Evolutionary conservation across 352 stramenopile species (phyloP).

Genomic region (Peronospora tabacina): DNA sequence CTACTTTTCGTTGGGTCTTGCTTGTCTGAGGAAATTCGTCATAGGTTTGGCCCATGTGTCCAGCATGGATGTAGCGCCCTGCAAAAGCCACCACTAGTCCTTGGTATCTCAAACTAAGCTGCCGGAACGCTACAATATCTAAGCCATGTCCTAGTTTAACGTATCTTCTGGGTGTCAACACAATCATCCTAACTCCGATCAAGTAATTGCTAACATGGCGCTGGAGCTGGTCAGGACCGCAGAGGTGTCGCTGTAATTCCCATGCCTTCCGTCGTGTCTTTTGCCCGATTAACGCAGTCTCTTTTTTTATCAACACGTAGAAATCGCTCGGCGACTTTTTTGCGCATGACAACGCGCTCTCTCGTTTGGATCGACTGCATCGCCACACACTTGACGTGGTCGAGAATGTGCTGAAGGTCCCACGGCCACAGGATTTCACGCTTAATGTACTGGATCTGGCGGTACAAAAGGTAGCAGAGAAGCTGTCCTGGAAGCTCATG

Average conservation of each 20-base stretch:
- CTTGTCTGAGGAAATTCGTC: too few species aligned
- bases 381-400: slow-evolving; percentile 27
- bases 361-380: slow-evolving; percentile 43
- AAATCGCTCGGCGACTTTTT: slow-evolving; percentile 55
- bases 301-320: slow-evolving; percentile 17
- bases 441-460: slow-evolving; percentile 68
- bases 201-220: slow-evolving; percentile 31
- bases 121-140: too few species aligned
- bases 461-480: slow-evolving; percentile 73
- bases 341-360: slow-evolving; percentile 42
- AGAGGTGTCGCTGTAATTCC: slow-evolving; percentile 33
- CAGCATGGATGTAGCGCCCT: too few species aligned
- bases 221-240: slow-evolving; percentile 49
- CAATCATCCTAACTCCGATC: slow-evolving; percentile 11
- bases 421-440: slow-evolving; percentile 35
- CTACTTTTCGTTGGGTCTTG: too few species aligned
- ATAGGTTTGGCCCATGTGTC: too few species aligned
- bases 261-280: background rate
- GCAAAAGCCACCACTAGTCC: too few species aligned
- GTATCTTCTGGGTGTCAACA: slow-evolving; percentile 3
- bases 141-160: background rate
- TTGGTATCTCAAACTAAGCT: too few species aligned
- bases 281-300: slow-evolving; percentile 8
- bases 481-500: slow-evolving; percentile 72
- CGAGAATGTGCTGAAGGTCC: slow-evolving; percentile 27